A percentile compares a stretch with the other conserved stretches of the same genome.
phyloP scores from a whole-genome alignment of 73 alveolate genomes.

The Paramecium primaurelia region DNA sequence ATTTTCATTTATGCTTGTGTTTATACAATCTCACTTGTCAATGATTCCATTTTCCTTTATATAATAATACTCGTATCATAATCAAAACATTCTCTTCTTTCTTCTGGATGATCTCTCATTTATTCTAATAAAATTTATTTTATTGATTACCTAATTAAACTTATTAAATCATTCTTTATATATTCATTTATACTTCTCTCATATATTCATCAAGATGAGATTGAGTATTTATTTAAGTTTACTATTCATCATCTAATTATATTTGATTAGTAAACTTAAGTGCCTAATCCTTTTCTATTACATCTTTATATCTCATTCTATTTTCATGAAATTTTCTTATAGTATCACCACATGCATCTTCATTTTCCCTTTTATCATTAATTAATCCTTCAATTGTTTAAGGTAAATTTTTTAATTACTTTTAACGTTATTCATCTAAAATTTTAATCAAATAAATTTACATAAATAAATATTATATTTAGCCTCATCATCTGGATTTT shows the following conservation, averaged over 20 bases:
- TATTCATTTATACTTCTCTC: conserved; percentile 18
- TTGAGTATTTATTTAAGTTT: conserved; percentile 1
- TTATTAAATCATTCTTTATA: conserved; percentile 3
- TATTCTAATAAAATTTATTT: background rate
- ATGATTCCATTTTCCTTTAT: background rate
- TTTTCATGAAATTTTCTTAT: conserved; percentile 17
- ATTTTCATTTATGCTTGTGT: background rate
- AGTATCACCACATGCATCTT: background rate
- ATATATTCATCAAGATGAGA: conserved; percentile 22
- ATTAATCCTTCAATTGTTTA: background rate
- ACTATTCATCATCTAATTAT: conserved; percentile 28
- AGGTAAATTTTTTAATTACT: background rate
- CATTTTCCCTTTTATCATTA: conserved; percentile 17
- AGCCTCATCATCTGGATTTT: conserved; percentile 30
- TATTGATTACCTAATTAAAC: background rate
- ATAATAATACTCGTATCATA: background rate
- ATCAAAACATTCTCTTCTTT: background rate
- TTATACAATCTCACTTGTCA: background rate
- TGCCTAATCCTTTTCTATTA: conserved; percentile 17
- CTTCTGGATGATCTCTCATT: conserved; percentile 13
- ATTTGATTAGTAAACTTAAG: conserved; percentile 14
- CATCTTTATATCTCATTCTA: conserved; percentile 4
- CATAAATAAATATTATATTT: conserved; percentile 1
- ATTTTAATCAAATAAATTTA: background rate
- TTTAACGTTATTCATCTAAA: background rate